Conservation (phyloP, 2,329 filamentous ascomycete species). For the Neopestalotiopsis clavispora region DNA sequence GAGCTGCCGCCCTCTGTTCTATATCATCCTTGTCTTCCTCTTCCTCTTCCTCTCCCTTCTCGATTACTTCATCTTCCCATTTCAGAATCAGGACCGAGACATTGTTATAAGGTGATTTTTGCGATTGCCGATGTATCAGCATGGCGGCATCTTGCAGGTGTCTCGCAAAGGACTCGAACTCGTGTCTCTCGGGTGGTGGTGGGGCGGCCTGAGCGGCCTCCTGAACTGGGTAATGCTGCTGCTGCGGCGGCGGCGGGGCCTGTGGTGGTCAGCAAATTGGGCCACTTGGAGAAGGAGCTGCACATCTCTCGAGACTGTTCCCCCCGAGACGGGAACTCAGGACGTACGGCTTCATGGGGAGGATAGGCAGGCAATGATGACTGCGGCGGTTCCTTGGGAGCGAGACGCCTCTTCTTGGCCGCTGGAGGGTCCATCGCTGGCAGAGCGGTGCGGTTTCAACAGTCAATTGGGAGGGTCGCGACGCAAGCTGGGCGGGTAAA, state of each 20-base stretch:
- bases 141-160: conserved; percentile 73
- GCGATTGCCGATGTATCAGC: conserved; percentile 68
- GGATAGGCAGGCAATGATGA: conserved; percentile 30
- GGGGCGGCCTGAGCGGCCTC: conserved; percentile 32
- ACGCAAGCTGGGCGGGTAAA: background rate
- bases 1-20: conserved; percentile 41
- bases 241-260: conserved; percentile 7
- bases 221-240: conserved; percentile 32
- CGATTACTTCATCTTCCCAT: conserved; percentile 61
- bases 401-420: conserved; percentile 45
- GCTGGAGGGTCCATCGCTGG: conserved; percentile 39
- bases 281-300: background rate
- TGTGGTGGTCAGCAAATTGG: conserved; percentile 3
- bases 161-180: conserved; percentile 70
- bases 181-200: conserved; percentile 53
- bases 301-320: conserved; percentile 12
- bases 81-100: conserved; percentile 65
- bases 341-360: conserved; percentile 34
- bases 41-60: background rate
- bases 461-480: conserved; percentile 9
- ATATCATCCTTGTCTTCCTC: conserved; percentile 1
- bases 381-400: conserved; percentile 40
- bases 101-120: conserved; percentile 60
- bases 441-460: conserved; percentile 15
- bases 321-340: conserved; percentile 18